Evolutionary conservation across 1,284 basidiomycete genomes (phyloP), one percentile per base, ranked within the genome.

Genomic region (Boletellus dicymbophilus): DNA sequence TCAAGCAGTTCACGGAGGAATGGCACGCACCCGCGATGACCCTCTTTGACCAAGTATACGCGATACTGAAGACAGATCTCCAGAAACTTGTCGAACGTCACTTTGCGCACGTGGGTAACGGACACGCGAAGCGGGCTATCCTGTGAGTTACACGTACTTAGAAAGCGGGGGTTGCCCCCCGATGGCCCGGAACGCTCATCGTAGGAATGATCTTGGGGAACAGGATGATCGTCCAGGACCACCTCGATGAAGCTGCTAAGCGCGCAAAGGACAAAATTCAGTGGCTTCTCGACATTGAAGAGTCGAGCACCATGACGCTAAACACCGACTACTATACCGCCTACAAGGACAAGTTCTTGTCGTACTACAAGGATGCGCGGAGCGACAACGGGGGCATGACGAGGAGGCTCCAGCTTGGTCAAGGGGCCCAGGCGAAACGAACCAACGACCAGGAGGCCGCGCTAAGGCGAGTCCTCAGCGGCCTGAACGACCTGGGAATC

Each of bases 301-400:
- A 61, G n/a, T n/a, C n/a, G 3, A 66, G 65, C 1, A 81, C 85
- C 0, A 81, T 77, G 27, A 82, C 79, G 0, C 65, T 84, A 11
- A 88, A 88, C 51, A 72, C 68, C 0, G 82, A 84, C 22, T 85
- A 87, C 44, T 75, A 82, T 5, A 38, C 65, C 0, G 75, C 82
- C 53, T 85, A 85, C 55, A 76, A 75, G 31, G 69, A 74, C 15
- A 86, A 86, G 46, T 85, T 83, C 54, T 49, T 84, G 0, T 55
- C 70, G 0, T 61, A 77, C 53, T 86, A 82, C 60, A 75, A 72
- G 20, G 72, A 61, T 1, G 63, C 66, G 8, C 71, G 78, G 20
- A 67, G 71, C 21, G 59, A 68, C 4, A 53, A 54, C 0, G 51
- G n/a, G n/a, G n/a, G 54, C 2, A 54, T 81, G 2, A 51, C 67